These are phyloP conservation scores for Alternaria solani DNA, from an alignment of 2,329 filamentous ascomycete genomes.

Conservation along the genomic window DNA sequence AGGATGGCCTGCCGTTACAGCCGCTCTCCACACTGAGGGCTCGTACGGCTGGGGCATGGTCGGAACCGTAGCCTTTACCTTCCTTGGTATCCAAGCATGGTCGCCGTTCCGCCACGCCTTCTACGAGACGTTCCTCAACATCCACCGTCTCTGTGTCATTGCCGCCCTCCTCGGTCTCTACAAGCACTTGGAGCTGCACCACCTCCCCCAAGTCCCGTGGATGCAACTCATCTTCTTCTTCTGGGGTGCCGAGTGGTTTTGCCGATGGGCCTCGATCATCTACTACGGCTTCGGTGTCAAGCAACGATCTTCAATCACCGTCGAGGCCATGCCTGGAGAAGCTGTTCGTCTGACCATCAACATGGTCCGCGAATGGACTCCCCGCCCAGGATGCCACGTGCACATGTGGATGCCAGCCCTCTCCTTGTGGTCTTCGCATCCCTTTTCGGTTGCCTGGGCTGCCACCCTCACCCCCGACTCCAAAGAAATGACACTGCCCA, in stretches of 20 bases:
- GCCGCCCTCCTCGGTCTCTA: slow-evolving; percentile 75
- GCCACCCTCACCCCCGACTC: slow-evolving; percentile 43
- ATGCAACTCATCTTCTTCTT: slow-evolving; percentile 76
- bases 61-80: slow-evolving; percentile 66
- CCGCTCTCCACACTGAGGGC: slow-evolving; percentile 63
- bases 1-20: slow-evolving; percentile 66
- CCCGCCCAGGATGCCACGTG: slow-evolving; percentile 66
- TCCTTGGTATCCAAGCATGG: slow-evolving; percentile 74
- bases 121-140: slow-evolving; percentile 93
- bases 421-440: slow-evolving; percentile 55
- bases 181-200: slow-evolving; percentile 76
- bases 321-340: slow-evolving; percentile 67
- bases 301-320: slow-evolving; percentile 60
- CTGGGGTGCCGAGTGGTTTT: slow-evolving; percentile 73
- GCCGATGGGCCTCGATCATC: slow-evolving; percentile 58
- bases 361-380: slow-evolving; percentile 62
- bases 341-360: slow-evolving; percentile 69
- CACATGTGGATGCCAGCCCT: slow-evolving; percentile 66
- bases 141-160: slow-evolving; percentile 80
- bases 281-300: slow-evolving; percentile 63
- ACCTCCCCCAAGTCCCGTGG: slow-evolving; percentile 74
- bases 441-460: slow-evolving; percentile 61
- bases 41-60: slow-evolving; percentile 73
- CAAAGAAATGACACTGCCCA: slow-evolving; percentile 47
- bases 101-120: slow-evolving; percentile 90